Evolutionary conservation across 371 early-diverging fungal genomes (phyloP).

Genomic region (Dinochytrium kinnereticum): DNA sequence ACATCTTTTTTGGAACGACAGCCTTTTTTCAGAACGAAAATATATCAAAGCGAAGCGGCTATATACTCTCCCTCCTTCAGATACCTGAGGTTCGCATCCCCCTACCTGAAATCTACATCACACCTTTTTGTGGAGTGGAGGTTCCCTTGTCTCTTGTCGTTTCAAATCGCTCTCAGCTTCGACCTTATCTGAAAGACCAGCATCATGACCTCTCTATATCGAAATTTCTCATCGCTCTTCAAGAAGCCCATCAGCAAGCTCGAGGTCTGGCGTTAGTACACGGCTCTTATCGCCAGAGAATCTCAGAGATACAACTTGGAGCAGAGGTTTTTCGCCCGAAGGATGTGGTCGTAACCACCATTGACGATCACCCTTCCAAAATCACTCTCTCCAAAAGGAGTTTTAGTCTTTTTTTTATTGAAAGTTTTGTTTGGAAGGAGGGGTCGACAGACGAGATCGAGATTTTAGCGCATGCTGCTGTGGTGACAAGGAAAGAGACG

Average conservation of each 20-base stretch:
- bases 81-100: conserved; percentile 1
- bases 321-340: not conserved
- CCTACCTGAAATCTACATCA: conserved; percentile 24
- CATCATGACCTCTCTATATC: not conserved
- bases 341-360: not conserved
- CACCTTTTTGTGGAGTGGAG: conserved; percentile 15
- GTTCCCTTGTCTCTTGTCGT: not conserved
- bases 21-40: not conserved
- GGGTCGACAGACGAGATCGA: not conserved
- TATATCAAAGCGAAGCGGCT: not conserved
- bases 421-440: not conserved
- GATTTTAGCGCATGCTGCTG: not conserved
- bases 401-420: not conserved
- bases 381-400: not conserved
- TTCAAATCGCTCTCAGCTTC: not conserved
- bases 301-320: not conserved
- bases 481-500: not conserved
- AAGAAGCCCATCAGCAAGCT: not conserved
- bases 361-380: not conserved
- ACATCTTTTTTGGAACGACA: conserved; percentile 2
- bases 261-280: not conserved
- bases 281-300: not conserved
- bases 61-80: conserved; percentile 6
- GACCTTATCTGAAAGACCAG: not conserved
- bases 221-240: not conserved